Base-by-base conservation (phyloP, 495 filamentous ascomycete genomes). In the Daldinia grandis region DNA sequence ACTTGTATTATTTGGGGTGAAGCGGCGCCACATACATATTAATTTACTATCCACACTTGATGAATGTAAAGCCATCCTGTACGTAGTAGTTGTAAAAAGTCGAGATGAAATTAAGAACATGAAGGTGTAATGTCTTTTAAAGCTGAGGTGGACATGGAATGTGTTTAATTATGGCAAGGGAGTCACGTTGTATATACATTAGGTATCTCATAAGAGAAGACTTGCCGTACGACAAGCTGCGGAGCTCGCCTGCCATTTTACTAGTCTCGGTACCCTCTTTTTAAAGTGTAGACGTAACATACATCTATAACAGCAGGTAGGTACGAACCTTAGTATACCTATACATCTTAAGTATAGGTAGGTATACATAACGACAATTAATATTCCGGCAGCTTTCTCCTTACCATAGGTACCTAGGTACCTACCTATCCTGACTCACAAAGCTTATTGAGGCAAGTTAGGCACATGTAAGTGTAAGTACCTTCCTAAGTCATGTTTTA, bases 51-150 rank as follows among this genome's bases (percentile, higher is more conserved):
- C 58, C 27, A 77, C 75, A 47, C 74, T 80, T 10, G 81, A 67
- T 27, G 82, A 80, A 70, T 85, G 77, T 17, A 87, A 76, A 59
- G 85, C 79, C 85, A 86, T 87, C 71, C 64, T 81, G 12, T 9
- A 30, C 14, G 61, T 69, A 31, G 24, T 59, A 31, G 24, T 59
- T 33, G 66, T 64, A 27, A 67, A 59, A 8, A 77, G 64, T 31
- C 66, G 68, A 1, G 64, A 53, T 17, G 69, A 4, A 31, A 59
- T n/a, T 30, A 68, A 56, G 60, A 6, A 38, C 68, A 76, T 79
- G 60, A 71, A 56, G 42, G 24, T 21, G 38, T 56, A 47, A 21
- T n/a, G 21, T 6, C 5, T 64, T 17, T 62, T 15, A 28, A 59
- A 14, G 56, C 15, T 47, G 19, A 47, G 8, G 9, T 9, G 19